phyloP scores from a whole-genome alignment of 371 early-diverging fungal species.

The Catenaria anguillulae region DNA sequence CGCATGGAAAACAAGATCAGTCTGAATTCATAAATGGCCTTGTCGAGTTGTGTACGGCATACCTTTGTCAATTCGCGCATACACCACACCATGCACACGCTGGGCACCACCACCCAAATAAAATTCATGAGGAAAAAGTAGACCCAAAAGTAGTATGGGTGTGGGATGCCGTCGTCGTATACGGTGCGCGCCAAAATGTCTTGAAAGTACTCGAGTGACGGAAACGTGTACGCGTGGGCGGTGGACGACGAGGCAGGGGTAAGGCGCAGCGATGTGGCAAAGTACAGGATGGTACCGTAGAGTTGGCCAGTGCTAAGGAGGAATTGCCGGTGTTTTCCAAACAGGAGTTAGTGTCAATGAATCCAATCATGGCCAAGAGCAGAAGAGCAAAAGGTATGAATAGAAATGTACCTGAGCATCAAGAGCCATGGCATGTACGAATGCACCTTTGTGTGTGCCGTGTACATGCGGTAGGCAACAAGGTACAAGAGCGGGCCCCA shows the following conservation, averaged over 20 bases:
- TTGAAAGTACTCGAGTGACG: too few relatives aligned
- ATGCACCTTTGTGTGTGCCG: not conserved
- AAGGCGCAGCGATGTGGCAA: constrained; percentile 44
- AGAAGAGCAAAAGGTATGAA: too few relatives aligned
- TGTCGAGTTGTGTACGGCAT: too few relatives aligned
- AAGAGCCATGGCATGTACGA: constrained; percentile 34
- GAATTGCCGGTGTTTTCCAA: too few relatives aligned
- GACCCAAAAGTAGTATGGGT: constrained; percentile 55
- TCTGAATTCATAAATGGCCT: too few relatives aligned
- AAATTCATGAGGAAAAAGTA: constrained; percentile 59
- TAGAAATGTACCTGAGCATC: constrained; percentile 26
- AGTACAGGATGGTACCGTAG: constrained; percentile 62
- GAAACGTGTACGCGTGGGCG: too few relatives aligned
- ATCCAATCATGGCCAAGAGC: too few relatives aligned
- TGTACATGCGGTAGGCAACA: constrained; percentile 43
- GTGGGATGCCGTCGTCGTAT: constrained; percentile 43
- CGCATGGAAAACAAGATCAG: too few relatives aligned
- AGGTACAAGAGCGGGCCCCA: constrained; percentile 62
- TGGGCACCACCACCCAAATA: constrained; percentile 56
- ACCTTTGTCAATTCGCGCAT: not conserved
- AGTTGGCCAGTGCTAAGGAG: constrained; percentile 48
- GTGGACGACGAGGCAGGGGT: too few relatives aligned
- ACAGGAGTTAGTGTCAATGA: too few relatives aligned
- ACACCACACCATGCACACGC: not conserved
- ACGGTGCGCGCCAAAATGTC: not conserved